These are phyloP conservation scores for Lodderomyces pseudojiufengensis DNA, from an alignment of 1,139 yeast species.

Conservation along the genomic window DNA sequence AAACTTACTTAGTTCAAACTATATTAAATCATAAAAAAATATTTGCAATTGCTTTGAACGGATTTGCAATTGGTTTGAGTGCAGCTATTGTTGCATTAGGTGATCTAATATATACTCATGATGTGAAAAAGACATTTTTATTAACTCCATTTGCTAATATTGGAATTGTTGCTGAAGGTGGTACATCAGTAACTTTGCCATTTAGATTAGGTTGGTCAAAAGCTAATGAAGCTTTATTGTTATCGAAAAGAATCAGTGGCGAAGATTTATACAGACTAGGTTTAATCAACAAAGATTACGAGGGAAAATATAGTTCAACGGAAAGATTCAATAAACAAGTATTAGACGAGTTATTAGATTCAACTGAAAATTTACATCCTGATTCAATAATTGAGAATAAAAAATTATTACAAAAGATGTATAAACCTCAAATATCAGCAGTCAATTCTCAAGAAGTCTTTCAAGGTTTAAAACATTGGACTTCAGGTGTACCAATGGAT, in stretches of 20 bases:
- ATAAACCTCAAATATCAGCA: constrained; percentile 40
- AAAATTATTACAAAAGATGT: constrained; percentile 47
- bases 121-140: constrained; percentile 53
- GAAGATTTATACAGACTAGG: constrained; percentile 55
- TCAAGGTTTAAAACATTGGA: constrained; percentile 66
- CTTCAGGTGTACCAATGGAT: constrained; percentile 67
- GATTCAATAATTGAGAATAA: constrained; percentile 63
- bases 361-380: constrained; percentile 49
- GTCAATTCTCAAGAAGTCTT: constrained; percentile 64
- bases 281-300: constrained; percentile 52
- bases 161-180: constrained; percentile 84
- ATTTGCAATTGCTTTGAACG: constrained; percentile 73
- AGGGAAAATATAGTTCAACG: constrained; percentile 42
- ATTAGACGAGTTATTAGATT: constrained; percentile 41
- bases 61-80: constrained; percentile 80
- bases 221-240: constrained; percentile 69
- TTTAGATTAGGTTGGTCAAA: constrained; percentile 68
- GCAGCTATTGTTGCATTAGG: constrained; percentile 74
- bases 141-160: constrained; percentile 77
- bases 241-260: constrained; percentile 63
- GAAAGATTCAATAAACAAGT: constrained; percentile 59
- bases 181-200: constrained; percentile 64
- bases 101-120: constrained; percentile 70
- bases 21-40: constrained; percentile 71
- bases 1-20: constrained; percentile 63